These are phyloP conservation scores for Pseudoneurospora amorphoporcata DNA, from an alignment of 495 filamentous ascomycete genomes.

Conservation along the genomic window DNA sequence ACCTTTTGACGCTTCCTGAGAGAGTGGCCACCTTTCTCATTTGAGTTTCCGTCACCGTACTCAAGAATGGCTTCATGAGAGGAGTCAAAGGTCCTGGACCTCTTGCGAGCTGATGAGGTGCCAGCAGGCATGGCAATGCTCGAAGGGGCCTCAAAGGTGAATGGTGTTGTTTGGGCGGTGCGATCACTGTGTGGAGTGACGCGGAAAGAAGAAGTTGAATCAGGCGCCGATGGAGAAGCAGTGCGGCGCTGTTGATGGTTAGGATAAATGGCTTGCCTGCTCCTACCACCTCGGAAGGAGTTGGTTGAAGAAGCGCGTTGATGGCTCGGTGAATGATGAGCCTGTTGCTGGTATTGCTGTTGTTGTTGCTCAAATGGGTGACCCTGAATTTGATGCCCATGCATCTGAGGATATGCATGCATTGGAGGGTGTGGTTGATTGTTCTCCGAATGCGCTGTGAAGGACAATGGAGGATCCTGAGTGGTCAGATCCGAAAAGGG, in stretches of 20 bases:
- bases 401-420: background rate
- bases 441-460: background rate
- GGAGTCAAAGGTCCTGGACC: slow-evolving; percentile 26
- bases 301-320: slow-evolving; percentile 7
- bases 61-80: slow-evolving; percentile 17
- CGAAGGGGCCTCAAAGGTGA: slow-evolving; percentile 22
- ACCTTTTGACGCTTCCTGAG: slow-evolving; percentile 36
- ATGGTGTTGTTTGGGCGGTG: slow-evolving; percentile 15
- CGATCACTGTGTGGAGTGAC: slow-evolving; percentile 13
- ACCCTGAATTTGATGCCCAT: background rate
- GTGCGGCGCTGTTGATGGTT: background rate
- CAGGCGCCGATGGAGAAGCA: slow-evolving; percentile 13
- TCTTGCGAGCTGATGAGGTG: slow-evolving; percentile 15
- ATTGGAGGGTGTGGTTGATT: background rate
- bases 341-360: slow-evolving; percentile 1
- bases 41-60: slow-evolving; percentile 25
- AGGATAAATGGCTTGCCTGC: background rate
- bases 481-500: background rate
- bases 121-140: slow-evolving; percentile 15
- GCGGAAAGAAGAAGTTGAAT: background rate
- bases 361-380: background rate
- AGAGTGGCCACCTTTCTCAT: slow-evolving; percentile 33
- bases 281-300: slow-evolving; percentile 11
- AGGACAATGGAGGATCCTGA: background rate
- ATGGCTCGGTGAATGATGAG: background rate